Conservation (phyloP, 805 yeast genomes). For the Kockiozyma suomiensis region DNA sequence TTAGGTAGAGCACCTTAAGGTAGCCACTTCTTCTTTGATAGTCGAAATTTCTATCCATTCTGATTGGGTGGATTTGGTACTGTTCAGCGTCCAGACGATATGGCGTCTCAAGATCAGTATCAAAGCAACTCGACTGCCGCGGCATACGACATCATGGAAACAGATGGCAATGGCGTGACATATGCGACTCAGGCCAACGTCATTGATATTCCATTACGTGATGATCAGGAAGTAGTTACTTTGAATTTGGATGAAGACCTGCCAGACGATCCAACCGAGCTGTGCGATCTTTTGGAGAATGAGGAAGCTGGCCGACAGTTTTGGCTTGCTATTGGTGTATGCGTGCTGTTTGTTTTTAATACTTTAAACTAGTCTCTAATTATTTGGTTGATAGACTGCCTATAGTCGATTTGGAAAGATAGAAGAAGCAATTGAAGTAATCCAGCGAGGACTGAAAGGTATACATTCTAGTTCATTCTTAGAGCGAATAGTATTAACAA, state of each 20-base stretch:
- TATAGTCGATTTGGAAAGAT: slow-evolving; percentile 65
- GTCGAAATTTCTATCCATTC: not conserved
- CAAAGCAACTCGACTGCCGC: not conserved
- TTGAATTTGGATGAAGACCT: slow-evolving; percentile 78
- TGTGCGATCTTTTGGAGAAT: slow-evolving; percentile 73
- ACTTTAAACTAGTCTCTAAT: too few species aligned
- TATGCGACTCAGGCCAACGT: slow-evolving; percentile 36
- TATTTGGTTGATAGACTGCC: slow-evolving; percentile 48
- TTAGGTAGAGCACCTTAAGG: too few species aligned
- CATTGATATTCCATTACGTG: slow-evolving; percentile 72
- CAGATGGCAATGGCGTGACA: not conserved
- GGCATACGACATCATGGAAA: slow-evolving; percentile 13
- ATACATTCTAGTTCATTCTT: not conserved
- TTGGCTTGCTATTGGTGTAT: slow-evolving; percentile 77
- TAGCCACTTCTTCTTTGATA: not conserved
- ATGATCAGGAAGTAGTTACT: slow-evolving; percentile 81
- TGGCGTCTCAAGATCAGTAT: slow-evolving; percentile 7
- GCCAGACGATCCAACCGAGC: slow-evolving; percentile 87
- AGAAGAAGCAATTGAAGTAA: slow-evolving; percentile 65
- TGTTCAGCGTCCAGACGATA: not conserved
- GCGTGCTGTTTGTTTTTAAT: too few species aligned
- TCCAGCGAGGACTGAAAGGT: slow-evolving; percentile 58
- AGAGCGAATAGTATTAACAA: not conserved
- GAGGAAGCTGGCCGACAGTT: slow-evolving; percentile 75
- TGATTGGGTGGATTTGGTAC: too few species aligned